A percentile compares a stretch with the other conserved stretches of the same genome.
These are phyloP conservation scores for Thelephora terrestris DNA, from an alignment of 1,284 basidiomycete species.

Conservation along the genomic window DNA sequence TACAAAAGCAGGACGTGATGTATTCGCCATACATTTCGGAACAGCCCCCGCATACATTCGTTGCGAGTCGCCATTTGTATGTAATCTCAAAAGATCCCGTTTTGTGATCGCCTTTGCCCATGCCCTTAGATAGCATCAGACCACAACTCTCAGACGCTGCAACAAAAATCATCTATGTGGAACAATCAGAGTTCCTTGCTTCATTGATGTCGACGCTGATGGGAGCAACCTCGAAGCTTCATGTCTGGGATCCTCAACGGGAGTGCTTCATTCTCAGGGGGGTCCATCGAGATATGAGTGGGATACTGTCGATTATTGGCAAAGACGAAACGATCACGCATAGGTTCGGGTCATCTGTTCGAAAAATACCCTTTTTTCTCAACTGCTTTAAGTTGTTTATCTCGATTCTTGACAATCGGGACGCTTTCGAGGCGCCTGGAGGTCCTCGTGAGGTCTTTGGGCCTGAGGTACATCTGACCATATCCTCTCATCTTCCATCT, in stretches of 20 bases:
- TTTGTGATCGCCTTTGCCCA: neutral
- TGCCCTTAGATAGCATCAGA: slow-evolving; percentile 22
- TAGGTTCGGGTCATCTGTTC: slow-evolving; percentile 31
- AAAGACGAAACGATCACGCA: slow-evolving; percentile 42
- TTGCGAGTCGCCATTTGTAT: slow-evolving; percentile 47
- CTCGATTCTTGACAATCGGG: slow-evolving; percentile 54
- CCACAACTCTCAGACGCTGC: slow-evolving; percentile 31
- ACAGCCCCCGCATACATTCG: slow-evolving; percentile 39
- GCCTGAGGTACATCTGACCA: neutral
- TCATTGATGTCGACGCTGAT: slow-evolving; percentile 45
- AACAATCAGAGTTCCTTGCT: slow-evolving; percentile 35
- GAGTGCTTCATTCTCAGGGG: slow-evolving; percentile 40
- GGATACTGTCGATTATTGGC: slow-evolving; percentile 37
- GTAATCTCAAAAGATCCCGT: slow-evolving; percentile 13
- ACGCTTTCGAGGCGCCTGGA: slow-evolving; percentile 57
- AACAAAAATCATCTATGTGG: slow-evolving; percentile 31
- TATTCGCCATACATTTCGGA: slow-evolving; percentile 55
- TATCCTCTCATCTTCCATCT: neutral
- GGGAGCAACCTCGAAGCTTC: slow-evolving; percentile 54
- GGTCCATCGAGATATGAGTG: slow-evolving; percentile 18
- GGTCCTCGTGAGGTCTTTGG: slow-evolving; percentile 25
- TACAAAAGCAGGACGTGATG: slow-evolving; percentile 20
- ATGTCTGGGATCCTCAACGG: slow-evolving; percentile 43
- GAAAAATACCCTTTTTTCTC: neutral
- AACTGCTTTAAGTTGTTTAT: slow-evolving; percentile 29